phyloP scores from a whole-genome alignment of 768 basidiomycete genomes.

The Lentinula guzmanii region DNA sequence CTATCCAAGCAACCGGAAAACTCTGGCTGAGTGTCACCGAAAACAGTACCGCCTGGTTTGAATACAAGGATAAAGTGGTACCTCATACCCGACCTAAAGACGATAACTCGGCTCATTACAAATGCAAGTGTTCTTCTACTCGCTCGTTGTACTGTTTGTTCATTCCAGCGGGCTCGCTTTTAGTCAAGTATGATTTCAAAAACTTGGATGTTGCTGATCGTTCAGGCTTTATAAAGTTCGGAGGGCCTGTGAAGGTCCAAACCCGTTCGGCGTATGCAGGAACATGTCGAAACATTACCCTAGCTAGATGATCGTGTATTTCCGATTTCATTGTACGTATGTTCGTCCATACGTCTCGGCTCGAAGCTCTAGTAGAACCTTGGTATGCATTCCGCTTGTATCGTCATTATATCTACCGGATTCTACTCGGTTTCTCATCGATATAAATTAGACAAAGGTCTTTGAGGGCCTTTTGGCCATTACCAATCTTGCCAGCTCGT shows the following conservation, averaged over 20 bases:
- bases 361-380: too few species aligned
- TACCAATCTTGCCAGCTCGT: too few species aligned
- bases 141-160: neutral
- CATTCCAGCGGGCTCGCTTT: neutral
- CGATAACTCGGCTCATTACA: neutral
- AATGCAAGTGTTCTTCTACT: neutral
- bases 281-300: neutral
- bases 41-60: neutral
- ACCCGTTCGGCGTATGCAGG: neutral
- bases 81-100: neutral
- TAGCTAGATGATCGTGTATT: neutral
- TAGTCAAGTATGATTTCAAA: neutral
- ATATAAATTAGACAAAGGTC: too few species aligned
- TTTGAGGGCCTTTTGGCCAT: too few species aligned
- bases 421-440: too few species aligned
- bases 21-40: neutral
- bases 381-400: too few species aligned
- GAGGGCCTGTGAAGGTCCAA: neutral
- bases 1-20: neutral
- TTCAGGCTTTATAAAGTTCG: neutral
- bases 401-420: too few species aligned
- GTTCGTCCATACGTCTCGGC: too few species aligned
- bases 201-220: neutral
- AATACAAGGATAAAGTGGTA: neutral
- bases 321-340: too few species aligned